Conservation (phyloP, 208 protist genomes). For the Leishmania aethiopica region DNA sequence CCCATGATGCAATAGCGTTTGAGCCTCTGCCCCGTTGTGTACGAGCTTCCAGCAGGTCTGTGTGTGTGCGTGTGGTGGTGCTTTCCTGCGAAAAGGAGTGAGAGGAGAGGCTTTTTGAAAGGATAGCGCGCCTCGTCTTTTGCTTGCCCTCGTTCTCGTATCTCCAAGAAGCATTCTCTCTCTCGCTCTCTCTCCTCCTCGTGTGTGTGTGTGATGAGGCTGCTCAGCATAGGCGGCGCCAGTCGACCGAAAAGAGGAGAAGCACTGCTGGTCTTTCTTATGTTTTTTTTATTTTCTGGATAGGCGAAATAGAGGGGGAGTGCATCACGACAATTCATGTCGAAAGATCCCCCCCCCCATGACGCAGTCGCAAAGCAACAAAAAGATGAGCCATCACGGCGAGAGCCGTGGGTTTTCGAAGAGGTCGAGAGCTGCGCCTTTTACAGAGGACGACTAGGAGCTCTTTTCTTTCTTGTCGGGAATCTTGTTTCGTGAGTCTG, state of each 20-base stretch:
- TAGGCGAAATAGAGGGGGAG: background rate
- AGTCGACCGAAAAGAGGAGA: background rate
- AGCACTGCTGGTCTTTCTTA: background rate
- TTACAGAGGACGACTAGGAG: background rate
- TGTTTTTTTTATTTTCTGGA: background rate
- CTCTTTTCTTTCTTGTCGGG: background rate
- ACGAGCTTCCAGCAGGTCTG: background rate
- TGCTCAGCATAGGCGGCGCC: background rate
- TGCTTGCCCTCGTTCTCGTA: background rate
- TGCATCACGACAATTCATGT: background rate
- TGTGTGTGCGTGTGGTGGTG: background rate
- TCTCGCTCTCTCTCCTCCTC: background rate
- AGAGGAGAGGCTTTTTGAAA: background rate
- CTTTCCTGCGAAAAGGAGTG: background rate
- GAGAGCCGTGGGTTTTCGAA: background rate
- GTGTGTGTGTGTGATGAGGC: background rate
- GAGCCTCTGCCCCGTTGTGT: background rate
- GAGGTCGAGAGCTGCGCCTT: background rate
- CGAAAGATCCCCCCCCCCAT: background rate
- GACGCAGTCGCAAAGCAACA: background rate
- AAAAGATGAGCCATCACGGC: background rate
- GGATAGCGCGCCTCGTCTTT: background rate
- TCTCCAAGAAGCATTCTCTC: background rate
- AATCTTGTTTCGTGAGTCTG: background rate
- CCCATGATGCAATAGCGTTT: conserved; percentile 29